Conservation (phyloP, 768 basidiomycete species). For the Russula foetens region DNA sequence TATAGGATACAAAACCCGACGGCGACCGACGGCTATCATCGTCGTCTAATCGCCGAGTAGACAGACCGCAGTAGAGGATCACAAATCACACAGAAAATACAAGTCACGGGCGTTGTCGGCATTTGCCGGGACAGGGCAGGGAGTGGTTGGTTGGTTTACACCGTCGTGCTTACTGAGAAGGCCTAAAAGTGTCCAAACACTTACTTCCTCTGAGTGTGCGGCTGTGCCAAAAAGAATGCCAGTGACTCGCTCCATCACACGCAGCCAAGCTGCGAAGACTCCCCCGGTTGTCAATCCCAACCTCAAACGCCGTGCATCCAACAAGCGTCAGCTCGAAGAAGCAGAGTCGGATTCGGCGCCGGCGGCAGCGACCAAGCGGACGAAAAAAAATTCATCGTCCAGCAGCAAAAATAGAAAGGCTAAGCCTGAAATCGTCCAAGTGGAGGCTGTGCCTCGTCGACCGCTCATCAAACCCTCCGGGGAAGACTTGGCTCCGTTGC, state of each 20-base stretch:
- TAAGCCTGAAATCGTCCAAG: not conserved
- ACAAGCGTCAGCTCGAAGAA: conserved; percentile 3
- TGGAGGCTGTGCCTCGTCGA: not conserved
- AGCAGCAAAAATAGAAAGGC: not conserved
- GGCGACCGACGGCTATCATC: not conserved
- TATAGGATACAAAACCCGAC: not conserved
- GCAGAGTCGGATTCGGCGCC: not conserved
- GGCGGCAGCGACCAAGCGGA: conserved; percentile 2
- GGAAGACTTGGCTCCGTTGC: conserved; percentile 36
- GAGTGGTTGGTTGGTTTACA: too few relatives aligned
- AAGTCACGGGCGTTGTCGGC: not conserved
- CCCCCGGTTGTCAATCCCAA: not conserved
- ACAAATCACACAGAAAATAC: too few relatives aligned
- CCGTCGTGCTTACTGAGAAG: not conserved
- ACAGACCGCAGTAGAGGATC: not conserved
- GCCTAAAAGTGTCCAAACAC: not conserved
- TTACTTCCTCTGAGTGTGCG: not conserved
- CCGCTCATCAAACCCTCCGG: not conserved
- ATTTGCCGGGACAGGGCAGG: not conserved
- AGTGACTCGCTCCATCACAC: conserved; percentile 23
- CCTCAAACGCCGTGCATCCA: not conserved
- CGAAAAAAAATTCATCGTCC: conserved; percentile 2
- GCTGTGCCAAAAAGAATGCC: conserved; percentile 14
- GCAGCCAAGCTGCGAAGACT: not conserved
- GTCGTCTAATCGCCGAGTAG: not conserved